These are phyloP conservation scores for Ananas comosus DNA, from an alignment of 176 grass and related monocot species.

Conservation along the genomic window DNA sequence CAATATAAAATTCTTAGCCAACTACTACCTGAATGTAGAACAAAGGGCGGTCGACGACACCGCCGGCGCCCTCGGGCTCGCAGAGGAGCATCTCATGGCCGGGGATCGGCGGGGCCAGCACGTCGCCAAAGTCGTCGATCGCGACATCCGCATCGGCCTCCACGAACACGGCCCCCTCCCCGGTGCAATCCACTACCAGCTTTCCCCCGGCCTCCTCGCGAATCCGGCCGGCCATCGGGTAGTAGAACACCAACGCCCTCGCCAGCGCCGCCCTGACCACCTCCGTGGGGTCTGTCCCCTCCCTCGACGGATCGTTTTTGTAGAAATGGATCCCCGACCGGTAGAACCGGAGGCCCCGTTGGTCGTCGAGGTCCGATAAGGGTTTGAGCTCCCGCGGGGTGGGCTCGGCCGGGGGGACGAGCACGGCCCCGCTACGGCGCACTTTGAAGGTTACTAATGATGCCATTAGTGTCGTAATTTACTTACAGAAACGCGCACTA, in stretches of 20 bases:
- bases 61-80: not conserved
- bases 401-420: not conserved
- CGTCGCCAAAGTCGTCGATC: slow-evolving; percentile 1
- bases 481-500: too few species aligned
- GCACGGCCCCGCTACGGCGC: not conserved
- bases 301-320: not conserved
- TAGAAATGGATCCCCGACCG: slow-evolving; percentile 6
- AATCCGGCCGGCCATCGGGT: slow-evolving; percentile 3
- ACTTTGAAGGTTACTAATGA: not conserved
- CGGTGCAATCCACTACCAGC: slow-evolving; percentile 16
- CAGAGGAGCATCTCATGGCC: not conserved
- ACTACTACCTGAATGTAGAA: not conserved
- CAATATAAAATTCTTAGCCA: too few species aligned
- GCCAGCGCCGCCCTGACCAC: not conserved
- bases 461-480: not conserved
- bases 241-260: slow-evolving; percentile 4
- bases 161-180: slow-evolving; percentile 6
- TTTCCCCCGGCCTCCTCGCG: slow-evolving; percentile 1
- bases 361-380: slow-evolving; percentile 14
- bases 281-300: not conserved
- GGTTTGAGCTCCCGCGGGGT: slow-evolving; percentile 8
- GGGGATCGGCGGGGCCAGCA: not conserved
- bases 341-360: slow-evolving; percentile 3
- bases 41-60: not conserved
- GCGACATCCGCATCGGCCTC: slow-evolving; percentile 9